A percentile compares a stretch with the other conserved stretches of the same genome.
phyloP scores from a whole-genome alignment of 345 rosid species.

The Nephelium lappaceum region DNA sequence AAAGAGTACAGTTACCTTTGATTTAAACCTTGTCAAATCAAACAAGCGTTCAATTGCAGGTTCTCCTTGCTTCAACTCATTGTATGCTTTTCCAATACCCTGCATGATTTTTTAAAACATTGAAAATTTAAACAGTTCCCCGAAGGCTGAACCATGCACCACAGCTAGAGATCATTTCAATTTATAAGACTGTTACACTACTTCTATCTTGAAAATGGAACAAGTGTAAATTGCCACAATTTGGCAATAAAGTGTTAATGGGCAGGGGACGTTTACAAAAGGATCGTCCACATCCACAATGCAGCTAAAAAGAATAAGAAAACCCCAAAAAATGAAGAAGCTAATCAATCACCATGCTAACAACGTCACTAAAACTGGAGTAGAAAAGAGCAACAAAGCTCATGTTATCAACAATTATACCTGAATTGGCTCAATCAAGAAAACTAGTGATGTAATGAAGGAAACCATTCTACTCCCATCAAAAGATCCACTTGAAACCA shows the following conservation, averaged over 20 bases:
- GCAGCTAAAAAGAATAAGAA: not conserved
- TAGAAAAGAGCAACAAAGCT: conserved; percentile 5
- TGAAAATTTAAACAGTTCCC: conserved; percentile 35
- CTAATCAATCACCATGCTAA: not conserved
- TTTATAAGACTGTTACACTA: not conserved
- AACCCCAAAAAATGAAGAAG: not conserved
- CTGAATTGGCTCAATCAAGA: conserved; percentile 91
- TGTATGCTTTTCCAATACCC: conserved; percentile 92
- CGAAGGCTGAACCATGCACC: conserved; percentile 21
- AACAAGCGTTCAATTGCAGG: conserved; percentile 84
- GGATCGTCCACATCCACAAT: not conserved
- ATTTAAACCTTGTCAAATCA: conserved; percentile 58
- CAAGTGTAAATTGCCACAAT: conserved; percentile 1
- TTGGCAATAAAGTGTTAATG: not conserved
- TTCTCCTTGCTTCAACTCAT: conserved; percentile 95
- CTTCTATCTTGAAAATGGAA: conserved; percentile 10
- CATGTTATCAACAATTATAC: conserved; percentile 36
- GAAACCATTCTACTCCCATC: conserved; percentile 71
- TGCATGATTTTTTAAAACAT: conserved; percentile 46
- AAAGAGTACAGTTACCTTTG: conserved; percentile 50
- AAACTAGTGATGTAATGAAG: conserved; percentile 73
- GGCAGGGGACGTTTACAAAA: not conserved
- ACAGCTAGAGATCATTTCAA: not conserved
- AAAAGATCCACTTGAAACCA: conserved; percentile 62
- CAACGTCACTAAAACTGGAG: not conserved